Base-by-base conservation (phyloP, 495 filamentous ascomycete genomes). In the Neurospora sublineolata region DNA sequence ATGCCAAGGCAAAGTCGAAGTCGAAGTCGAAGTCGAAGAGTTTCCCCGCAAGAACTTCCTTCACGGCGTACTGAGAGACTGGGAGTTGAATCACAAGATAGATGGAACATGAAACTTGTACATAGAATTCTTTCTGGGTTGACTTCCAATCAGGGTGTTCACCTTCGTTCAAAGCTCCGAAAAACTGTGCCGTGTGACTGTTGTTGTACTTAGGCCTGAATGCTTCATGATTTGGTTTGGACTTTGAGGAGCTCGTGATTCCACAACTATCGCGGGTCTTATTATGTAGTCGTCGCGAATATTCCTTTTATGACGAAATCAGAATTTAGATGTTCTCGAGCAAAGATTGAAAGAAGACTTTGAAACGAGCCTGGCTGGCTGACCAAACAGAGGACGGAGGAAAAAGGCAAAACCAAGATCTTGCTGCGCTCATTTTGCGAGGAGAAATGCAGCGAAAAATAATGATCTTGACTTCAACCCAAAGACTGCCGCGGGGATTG, bases 31-130 rank as follows among this genome's bases (percentile, higher is more conserved):
- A 44, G 3, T 38, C 37, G 38, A 39, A 39, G 91, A 97, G 77
- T 84, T 91, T 4, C 92, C 95, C 9, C 88, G 95, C 70, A 90
- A 89, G 73, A 93, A 97, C 76, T 98, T 97, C 76, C 79, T 99
- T 36, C 90, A 92, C 74, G 93, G 93, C 72, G 92, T 98, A 16
- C 84, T 99, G 30, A 97, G 97, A 80, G 95, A 99, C 77, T 96
- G 91, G 80, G 95, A 99, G 79, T 85, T 97, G 67, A 97, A 97
- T 36, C 33, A 36, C 33, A 7, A 36, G 38, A 42, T 14, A 14
- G 46, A 58, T 27, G 27, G 44, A 27, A 23, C 10, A 52, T 23
- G 11, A 14, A 23, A 52, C 20, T 23, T 27, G 10, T 14, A 23
- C 20, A 7, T 27, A 0, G 4, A 52, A 52, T 14, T 14, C 20